These are phyloP conservation scores for Ogataea chonburiensis DNA, from an alignment of 805 yeast species.

Conservation along the genomic window DNA sequence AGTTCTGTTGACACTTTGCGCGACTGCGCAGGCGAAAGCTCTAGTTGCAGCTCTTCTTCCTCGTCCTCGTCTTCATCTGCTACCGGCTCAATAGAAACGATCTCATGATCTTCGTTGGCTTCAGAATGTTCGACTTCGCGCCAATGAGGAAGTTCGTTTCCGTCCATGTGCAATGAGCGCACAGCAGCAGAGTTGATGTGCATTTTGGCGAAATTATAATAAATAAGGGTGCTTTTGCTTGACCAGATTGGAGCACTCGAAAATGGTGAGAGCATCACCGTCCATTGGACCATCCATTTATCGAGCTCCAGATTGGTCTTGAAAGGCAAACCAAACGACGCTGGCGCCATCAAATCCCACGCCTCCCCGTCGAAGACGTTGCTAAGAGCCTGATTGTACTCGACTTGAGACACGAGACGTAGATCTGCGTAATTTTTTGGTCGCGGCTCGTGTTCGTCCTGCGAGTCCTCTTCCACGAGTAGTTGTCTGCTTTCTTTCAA, in stretches of 20 bases:
- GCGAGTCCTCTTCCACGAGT: constrained; percentile 24
- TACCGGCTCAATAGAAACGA: constrained; percentile 20
- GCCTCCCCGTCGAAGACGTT: constrained; percentile 57
- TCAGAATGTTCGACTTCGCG: constrained; percentile 19
- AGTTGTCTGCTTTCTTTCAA: constrained; percentile 42
- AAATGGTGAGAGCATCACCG: constrained; percentile 62
- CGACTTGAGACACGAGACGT: constrained; percentile 64
- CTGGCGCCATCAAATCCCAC: constrained; percentile 60
- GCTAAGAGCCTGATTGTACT: constrained; percentile 61
- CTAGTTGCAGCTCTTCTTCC: constrained; percentile 16
- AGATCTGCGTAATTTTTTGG: constrained; percentile 43
- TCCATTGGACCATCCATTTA: constrained; percentile 82
- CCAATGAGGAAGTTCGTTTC: constrained; percentile 28
- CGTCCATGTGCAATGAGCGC: constrained; percentile 40
- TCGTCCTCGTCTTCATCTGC: constrained; percentile 32
- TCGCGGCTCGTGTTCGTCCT: constrained; percentile 3
- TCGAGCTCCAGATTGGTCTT: constrained; percentile 64
- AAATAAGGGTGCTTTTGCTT: constrained; percentile 64
- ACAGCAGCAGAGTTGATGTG: constrained; percentile 58
- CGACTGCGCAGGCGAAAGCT: constrained; percentile 25
- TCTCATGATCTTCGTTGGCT: constrained; percentile 14
- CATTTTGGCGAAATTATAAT: constrained; percentile 74
- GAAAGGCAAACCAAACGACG: constrained; percentile 66
- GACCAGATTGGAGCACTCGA: constrained; percentile 57
- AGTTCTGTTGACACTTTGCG: constrained; percentile 39